Base-by-base conservation (phyloP, 1,139 yeast genomes). In the Spathaspora sp. region DNA sequence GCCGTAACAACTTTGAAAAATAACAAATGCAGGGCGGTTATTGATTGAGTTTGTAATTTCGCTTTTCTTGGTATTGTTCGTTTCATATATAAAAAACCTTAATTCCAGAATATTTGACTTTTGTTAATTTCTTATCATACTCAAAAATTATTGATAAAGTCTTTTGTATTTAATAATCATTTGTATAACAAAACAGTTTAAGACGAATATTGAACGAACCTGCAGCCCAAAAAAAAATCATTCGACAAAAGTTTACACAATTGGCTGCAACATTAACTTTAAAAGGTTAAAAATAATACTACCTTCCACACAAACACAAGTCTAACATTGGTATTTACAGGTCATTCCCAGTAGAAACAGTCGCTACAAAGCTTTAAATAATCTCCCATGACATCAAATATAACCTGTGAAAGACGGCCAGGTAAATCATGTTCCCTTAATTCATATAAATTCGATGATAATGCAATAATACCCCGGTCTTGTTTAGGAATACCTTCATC, bases 381-480 rank as follows among this genome's bases (percentile, higher is more conserved):
- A 11, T 31, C n/a, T n/a, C n/a, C n/a, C n/a, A 31, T 31, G 36
- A 7, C 13, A 31, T 13, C 36, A 15, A 13, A 31, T 13, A 13
- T 31, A 10, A 7, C 16, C 18, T 15, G 36, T 15, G 36, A 31
- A 13, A 31, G 18, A 31, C 36, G 16, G 4, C n/a, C 34, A 18
- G 17, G n/a, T 26, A 25, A 26, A 25, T 9, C 17, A 25, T 13
- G 46, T 40, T 18, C 18, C 37, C 27, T 20, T 25, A 23, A 24
- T 36, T 41, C 43, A 27, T 33, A 41, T 25, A 38, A 42, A 29
- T 40, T 40, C 23, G 34, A 29, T 18, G 41, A 45, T 15, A 29
- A 42, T 15, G 45, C 40, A 13, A 43, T 43, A 16, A 45, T 45
- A 11, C 50, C 50, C 7, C 33, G 42, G 18, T 31, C 39, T 29